Evolutionary conservation across 2,329 filamentous ascomycete species (phyloP), one percentile per base, ranked within the genome.

Genomic region (Lachnellula occidentalis): DNA sequence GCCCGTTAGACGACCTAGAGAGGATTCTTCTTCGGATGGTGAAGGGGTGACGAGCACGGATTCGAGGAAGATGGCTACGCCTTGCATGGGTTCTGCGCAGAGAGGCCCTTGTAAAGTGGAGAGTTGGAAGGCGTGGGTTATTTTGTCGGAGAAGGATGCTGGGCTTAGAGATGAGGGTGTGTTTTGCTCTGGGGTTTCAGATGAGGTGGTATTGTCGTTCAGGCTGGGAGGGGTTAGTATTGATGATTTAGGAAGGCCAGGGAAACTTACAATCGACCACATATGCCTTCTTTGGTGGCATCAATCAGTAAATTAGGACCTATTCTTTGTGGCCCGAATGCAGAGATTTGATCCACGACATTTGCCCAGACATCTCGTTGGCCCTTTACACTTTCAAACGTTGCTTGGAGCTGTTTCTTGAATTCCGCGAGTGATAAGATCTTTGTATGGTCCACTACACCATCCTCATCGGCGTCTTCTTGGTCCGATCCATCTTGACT

Each of bases 251-350:
- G 17, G 14, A 45, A 31, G 51, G 19, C 15, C 4, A 6, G 48
- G 12, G 34, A 14, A 21, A 56, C 74, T 76, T 72, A 92, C 73
- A 90, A 85, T 74, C 83, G 88, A 47, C 86, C 78, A 61, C 89
- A 88, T 42, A 87, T 82, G 36, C 84, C 81, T 17, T 82, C 81
- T 41, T 81, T 76, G 0, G 92, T 96, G 4, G 83, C 78, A 69
- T 99, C 94, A 55, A 99, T 83, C 6, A 99, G 78, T 4, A 99
- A 73, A 69, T 99, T 99, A 1, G 92, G 90, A 0, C 94, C 94
- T 12, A 85, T 85, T 62, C 92, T 78, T 53, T 88, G 79, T 2
- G 94, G 92, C 0, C 92, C 94, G 69, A 99, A 99, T 0, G 90
- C 87, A n/a, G 85, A 82, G 63, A 99, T 92, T 65, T 85, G 85